These are phyloP conservation scores for Staphylotrichum tortipilum DNA, from an alignment of 495 filamentous ascomycete genomes.

Conservation along the genomic window DNA sequence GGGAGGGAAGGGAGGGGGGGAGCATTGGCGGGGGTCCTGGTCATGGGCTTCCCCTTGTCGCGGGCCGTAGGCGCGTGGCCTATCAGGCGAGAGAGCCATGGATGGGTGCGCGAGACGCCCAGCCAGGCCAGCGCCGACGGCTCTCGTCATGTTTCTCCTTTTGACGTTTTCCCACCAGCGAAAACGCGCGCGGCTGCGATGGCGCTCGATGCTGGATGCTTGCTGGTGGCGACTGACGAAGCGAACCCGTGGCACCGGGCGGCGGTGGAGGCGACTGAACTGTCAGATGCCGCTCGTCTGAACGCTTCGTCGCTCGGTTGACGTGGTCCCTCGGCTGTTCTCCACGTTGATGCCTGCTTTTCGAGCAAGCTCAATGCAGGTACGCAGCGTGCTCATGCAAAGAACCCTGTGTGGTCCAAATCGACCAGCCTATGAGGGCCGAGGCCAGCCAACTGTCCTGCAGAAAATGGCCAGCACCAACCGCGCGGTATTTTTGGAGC, in stretches of 20 bases:
- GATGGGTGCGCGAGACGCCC: background rate
- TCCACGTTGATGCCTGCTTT: slow-evolving; percentile 8
- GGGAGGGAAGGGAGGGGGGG: too few species aligned
- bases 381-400: slow-evolving; percentile 1
- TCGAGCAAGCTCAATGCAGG: slow-evolving; percentile 1
- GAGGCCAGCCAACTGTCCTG: background rate
- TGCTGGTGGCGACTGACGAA: too few species aligned
- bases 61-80: background rate
- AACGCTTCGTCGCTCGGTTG: background rate
- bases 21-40: background rate
- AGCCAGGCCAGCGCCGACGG: background rate
- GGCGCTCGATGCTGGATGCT: too few species aligned
- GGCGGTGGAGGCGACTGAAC: too few species aligned
- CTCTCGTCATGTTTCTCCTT: background rate
- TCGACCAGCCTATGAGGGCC: background rate
- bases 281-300: background rate
- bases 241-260: too few species aligned
- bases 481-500: slow-evolving; percentile 4
- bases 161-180: background rate
- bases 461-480: background rate
- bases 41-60: background rate
- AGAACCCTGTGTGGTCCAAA: background rate
- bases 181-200: too few species aligned
- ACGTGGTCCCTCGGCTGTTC: slow-evolving; percentile 4
- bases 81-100: background rate